Conservation (phyloP, 1,284 basidiomycete species). For the Earliella scabrosa region DNA sequence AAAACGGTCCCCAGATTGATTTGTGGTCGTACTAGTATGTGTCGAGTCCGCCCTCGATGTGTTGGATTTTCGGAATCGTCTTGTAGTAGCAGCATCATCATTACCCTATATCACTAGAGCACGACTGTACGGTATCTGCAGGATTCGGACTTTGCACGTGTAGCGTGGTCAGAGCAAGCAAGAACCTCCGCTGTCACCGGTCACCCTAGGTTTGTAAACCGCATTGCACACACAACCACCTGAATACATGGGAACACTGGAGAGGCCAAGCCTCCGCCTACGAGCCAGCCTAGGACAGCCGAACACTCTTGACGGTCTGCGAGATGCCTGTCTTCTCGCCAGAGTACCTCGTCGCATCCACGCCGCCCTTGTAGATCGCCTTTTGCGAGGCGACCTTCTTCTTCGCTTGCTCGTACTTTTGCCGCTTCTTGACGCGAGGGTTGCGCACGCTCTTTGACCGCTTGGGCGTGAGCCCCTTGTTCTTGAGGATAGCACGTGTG, state of each 20-base stretch:
- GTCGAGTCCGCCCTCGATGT: too few species aligned
- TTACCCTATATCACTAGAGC: constrained; percentile 20
- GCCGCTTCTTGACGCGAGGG: constrained; percentile 94
- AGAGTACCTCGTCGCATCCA: constrained; percentile 64
- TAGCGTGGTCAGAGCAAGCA: background rate
- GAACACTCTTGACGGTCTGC: constrained; percentile 85
- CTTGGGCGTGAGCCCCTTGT: constrained; percentile 90
- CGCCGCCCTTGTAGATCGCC: constrained; percentile 87
- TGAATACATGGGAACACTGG: too few species aligned
- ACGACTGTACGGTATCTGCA: constrained; percentile 11
- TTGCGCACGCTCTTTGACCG: constrained; percentile 89
- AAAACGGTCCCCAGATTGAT: too few species aligned
- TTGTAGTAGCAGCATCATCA: constrained; percentile 17
- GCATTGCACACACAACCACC: too few species aligned
- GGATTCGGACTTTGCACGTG: constrained; percentile 2
- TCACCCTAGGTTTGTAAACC: too few species aligned
- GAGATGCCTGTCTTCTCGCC: constrained; percentile 85
- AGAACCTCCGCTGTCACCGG: too few species aligned
- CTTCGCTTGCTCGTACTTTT: constrained; percentile 92
- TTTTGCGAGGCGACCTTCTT: constrained; percentile 89
- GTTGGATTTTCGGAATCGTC: constrained; percentile 19
- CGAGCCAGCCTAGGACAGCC: constrained; percentile 48
- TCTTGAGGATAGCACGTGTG: constrained; percentile 89
- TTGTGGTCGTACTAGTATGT: too few species aligned
- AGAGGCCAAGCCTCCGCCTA: too few species aligned